These are phyloP conservation scores for Coemansia sp. DNA, from an alignment of 192 early-diverging fungal species.

Conservation along the genomic window DNA sequence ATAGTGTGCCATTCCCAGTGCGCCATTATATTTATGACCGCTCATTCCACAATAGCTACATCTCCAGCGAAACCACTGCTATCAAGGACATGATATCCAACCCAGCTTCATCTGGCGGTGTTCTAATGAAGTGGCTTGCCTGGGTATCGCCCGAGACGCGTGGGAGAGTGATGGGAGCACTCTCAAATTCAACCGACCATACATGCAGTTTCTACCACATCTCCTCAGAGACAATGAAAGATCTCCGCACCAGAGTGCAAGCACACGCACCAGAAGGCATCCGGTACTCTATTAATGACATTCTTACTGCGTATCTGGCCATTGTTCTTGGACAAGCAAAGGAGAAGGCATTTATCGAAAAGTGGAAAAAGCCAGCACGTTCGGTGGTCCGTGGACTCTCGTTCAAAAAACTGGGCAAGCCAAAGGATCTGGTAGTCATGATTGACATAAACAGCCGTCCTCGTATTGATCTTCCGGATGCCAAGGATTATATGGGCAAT, in stretches of 20 bases:
- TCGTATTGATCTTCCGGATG: background rate
- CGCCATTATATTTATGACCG: background rate
- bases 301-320: constrained; percentile 18
- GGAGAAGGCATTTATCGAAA: background rate
- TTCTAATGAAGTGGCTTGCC: constrained; percentile 1
- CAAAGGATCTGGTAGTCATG: background rate
- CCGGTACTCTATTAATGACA: constrained; percentile 23
- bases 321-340: constrained; percentile 10
- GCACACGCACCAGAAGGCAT: background rate
- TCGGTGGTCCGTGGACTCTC: background rate
- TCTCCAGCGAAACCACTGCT: background rate
- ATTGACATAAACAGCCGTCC: constrained; percentile 3
- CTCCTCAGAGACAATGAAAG: background rate
- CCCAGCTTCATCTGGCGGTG: background rate
- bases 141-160: constrained; percentile 26
- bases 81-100: background rate
- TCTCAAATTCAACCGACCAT: background rate
- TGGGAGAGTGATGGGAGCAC: background rate
- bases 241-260: constrained; percentile 1
- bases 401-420: background rate
- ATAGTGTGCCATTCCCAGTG: background rate
- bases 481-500: background rate
- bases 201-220: constrained; percentile 10
- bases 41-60: background rate
- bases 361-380: background rate